Evolutionary conservation across 345 rosid species (phyloP).

Genomic region (Mangifera indica): DNA sequence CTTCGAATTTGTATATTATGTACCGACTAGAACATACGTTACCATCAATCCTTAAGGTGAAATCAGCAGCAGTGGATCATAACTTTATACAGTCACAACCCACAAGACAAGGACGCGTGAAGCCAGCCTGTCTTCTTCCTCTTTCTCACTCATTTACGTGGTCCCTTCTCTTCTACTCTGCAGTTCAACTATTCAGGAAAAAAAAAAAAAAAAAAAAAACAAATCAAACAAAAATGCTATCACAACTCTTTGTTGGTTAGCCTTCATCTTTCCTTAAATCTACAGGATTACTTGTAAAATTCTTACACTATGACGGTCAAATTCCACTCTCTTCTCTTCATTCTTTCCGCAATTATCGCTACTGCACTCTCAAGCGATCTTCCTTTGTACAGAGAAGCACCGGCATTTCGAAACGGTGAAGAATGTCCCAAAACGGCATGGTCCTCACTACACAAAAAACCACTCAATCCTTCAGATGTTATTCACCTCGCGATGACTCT

Average conservation of each 20-base stretch:
- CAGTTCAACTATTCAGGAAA: not conserved
- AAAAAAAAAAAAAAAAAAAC: too few species aligned
- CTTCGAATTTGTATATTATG: too few species aligned
- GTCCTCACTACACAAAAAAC: conserved; percentile 26
- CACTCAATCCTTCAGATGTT: conserved; percentile 30
- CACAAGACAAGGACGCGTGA: conserved; percentile 31
- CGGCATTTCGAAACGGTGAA: conserved; percentile 68
- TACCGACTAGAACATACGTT: too few species aligned
- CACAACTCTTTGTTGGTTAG: not conserved
- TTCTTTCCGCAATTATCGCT: conserved; percentile 13
- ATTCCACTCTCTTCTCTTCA: not conserved
- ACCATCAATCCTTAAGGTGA: not conserved
- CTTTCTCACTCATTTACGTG: not conserved
- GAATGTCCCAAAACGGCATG: conserved; percentile 48
- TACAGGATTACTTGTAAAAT: not conserved
- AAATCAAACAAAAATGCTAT: too few species aligned
- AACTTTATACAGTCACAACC: not conserved
- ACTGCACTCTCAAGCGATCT: conserved; percentile 22
- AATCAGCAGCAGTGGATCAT: conserved; percentile 18
- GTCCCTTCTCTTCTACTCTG: not conserved
- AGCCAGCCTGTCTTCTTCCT: conserved; percentile 41
- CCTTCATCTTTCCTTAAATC: not conserved
- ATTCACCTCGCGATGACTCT: conserved; percentile 87
- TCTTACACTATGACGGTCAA: not conserved
- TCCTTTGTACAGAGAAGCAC: conserved; percentile 59